Percentiles rank a stretch among this genome's conserved stretches.
Conservation (phyloP, 345 rosid genomes). For the Linum lewisii region DNA sequence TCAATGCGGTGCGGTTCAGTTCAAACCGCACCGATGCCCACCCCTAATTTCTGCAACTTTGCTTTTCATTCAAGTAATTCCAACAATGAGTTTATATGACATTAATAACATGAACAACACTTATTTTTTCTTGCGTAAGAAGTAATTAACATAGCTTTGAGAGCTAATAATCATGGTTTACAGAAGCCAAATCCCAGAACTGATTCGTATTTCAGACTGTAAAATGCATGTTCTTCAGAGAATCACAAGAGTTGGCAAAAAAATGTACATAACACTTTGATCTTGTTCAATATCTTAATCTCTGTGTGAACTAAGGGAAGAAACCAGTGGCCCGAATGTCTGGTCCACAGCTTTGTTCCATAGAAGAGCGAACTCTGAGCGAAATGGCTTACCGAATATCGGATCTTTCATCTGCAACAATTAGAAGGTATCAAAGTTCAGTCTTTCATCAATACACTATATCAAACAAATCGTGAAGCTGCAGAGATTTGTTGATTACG, state of each 20-base stretch:
- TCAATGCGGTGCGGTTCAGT: too few relatives aligned
- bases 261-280: neutral
- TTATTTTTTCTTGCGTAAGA: neutral
- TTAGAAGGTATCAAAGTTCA: neutral
- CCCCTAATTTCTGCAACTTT: neutral
- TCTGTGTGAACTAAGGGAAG: slow-evolving; percentile 53
- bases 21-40: too few relatives aligned
- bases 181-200: slow-evolving; percentile 6
- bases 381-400: slow-evolving; percentile 49
- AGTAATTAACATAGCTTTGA: slow-evolving; percentile 1
- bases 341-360: slow-evolving; percentile 89
- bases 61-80: neutral
- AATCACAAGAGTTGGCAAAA: slow-evolving; percentile 7
- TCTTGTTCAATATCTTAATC: slow-evolving; percentile 30
- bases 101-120: neutral
- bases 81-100: neutral
- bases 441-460: neutral
- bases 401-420: slow-evolving; percentile 43
- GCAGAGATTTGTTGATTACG: neutral
- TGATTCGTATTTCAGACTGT: neutral
- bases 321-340: slow-evolving; percentile 56
- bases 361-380: slow-evolving; percentile 39
- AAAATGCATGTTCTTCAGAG: slow-evolving; percentile 7
- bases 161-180: slow-evolving; percentile 6
- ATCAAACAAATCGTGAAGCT: neutral